Conservation (phyloP, 345 rosid genomes). For the Hibiscus tridactylites region DNA sequence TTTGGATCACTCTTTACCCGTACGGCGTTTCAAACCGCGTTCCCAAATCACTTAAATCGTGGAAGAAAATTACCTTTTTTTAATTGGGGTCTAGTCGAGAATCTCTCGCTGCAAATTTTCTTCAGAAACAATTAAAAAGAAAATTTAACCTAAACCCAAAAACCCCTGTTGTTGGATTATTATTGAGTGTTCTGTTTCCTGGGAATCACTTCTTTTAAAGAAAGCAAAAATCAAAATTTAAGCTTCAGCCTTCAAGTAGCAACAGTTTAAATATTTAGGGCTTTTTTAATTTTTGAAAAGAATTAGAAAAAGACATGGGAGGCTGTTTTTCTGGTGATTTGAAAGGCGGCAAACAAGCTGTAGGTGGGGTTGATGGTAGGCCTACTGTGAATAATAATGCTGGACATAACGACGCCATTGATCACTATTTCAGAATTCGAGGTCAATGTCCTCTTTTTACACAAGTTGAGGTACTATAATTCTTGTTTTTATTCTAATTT, state of each 20-base stretch:
- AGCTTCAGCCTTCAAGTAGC: neutral
- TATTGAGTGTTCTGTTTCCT: neutral
- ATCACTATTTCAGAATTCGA: constrained; percentile 48
- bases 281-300: neutral
- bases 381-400: constrained; percentile 21
- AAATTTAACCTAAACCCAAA: neutral
- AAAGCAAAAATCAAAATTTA: neutral
- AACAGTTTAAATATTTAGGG: neutral
- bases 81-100: neutral
- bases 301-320: constrained; percentile 41
- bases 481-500: neutral
- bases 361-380: constrained; percentile 48
- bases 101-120: neutral
- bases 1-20: neutral
- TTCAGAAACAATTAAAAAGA: too few species aligned
- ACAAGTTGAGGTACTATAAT: constrained; percentile 52
- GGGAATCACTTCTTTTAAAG: neutral
- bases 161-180: neutral
- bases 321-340: constrained; percentile 50
- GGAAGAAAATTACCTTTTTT: neutral
- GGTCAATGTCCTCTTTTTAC: constrained; percentile 49
- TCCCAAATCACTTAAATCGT: neutral
- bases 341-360: constrained; percentile 63
- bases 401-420: constrained; percentile 59
- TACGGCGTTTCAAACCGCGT: neutral